Evolutionary conservation across 2,329 filamentous ascomycete species (phyloP).

Genomic region (Penicillium sp.): DNA sequence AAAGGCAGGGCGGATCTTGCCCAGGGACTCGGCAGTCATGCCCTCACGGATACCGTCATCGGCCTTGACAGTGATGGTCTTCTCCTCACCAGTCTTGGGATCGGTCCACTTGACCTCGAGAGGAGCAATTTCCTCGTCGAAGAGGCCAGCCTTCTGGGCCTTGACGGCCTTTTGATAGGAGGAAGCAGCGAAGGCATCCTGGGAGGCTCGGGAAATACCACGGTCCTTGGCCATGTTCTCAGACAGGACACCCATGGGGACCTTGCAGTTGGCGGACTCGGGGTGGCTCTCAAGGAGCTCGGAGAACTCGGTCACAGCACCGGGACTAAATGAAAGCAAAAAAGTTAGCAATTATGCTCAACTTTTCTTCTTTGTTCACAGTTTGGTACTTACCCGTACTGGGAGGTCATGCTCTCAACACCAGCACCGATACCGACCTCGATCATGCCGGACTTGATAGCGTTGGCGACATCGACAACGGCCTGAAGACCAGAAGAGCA

Average conservation of each 20-base stretch:
- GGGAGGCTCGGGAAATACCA: slow-evolving; percentile 68
- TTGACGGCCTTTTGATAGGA: slow-evolving; percentile 88
- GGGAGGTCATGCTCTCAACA: slow-evolving; percentile 91
- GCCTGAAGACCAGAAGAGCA: slow-evolving; percentile 93
- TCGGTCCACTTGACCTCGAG: slow-evolving; percentile 86
- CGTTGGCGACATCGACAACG: slow-evolving; percentile 91
- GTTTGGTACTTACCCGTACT: slow-evolving; percentile 73
- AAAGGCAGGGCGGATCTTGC: slow-evolving; percentile 89
- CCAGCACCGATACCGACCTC: slow-evolving; percentile 92
- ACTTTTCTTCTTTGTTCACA: neutral
- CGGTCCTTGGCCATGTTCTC: slow-evolving; percentile 93
- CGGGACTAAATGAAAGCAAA: slow-evolving; percentile 58
- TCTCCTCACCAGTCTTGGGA: slow-evolving; percentile 84
- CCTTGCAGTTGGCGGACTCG: slow-evolving; percentile 92
- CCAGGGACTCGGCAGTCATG: slow-evolving; percentile 84
- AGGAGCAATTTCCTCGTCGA: slow-evolving; percentile 87
- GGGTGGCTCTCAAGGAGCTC: slow-evolving; percentile 80
- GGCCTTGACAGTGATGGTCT: slow-evolving; percentile 76
- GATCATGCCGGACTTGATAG: slow-evolving; percentile 89
- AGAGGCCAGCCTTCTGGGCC: slow-evolving; percentile 86
- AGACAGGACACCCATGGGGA: slow-evolving; percentile 91
- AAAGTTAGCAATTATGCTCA: neutral
- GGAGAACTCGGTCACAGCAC: slow-evolving; percentile 89
- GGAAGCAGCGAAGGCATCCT: slow-evolving; percentile 91
- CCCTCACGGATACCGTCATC: slow-evolving; percentile 87